phyloP scores from a whole-genome alignment of 176 grass and related monocot species.

The Eragrostis curvula region DNA sequence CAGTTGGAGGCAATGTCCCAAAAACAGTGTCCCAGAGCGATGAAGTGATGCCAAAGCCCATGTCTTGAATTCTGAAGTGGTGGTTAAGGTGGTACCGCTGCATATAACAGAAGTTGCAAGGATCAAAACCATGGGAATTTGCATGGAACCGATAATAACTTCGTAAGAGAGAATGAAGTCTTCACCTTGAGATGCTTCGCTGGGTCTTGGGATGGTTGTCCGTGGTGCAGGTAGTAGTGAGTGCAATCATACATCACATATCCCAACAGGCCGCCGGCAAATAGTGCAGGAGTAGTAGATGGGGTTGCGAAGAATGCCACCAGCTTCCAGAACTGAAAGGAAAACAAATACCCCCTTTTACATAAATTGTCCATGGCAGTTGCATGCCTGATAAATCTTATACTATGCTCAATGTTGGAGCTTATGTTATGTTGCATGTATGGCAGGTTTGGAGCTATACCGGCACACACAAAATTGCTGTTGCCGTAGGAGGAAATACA shows the following conservation, averaged over 20 bases:
- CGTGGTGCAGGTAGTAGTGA: conserved; percentile 93
- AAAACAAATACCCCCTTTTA: background rate
- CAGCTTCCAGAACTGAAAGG: conserved; percentile 86
- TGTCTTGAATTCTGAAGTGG: conserved; percentile 90
- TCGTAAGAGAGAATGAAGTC: conserved; percentile 16
- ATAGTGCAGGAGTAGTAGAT: conserved; percentile 72
- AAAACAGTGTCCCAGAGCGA: conserved; percentile 81
- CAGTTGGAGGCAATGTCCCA: conserved; percentile 63
- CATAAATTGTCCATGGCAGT: background rate
- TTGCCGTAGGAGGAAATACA: conserved; percentile 81
- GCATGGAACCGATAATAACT: background rate
- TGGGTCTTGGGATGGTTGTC: conserved; percentile 75
- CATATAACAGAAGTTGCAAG: background rate
- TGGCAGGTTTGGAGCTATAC: conserved; percentile 44
- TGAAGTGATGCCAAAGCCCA: conserved; percentile 92
- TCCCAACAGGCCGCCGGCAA: conserved; percentile 84
- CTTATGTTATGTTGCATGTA: background rate
- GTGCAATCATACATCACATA: conserved; percentile 98
- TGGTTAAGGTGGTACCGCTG: conserved; percentile 95
- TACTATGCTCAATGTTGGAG: background rate
- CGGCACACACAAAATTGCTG: conserved; percentile 81
- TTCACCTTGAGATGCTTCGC: conserved; percentile 82
- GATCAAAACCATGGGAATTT: conserved; percentile 2
- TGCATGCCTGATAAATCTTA: background rate
- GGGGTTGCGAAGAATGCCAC: conserved; percentile 60